Base-by-base conservation (phyloP, 805 yeast species). In the Candida hispaniensis region DNA sequence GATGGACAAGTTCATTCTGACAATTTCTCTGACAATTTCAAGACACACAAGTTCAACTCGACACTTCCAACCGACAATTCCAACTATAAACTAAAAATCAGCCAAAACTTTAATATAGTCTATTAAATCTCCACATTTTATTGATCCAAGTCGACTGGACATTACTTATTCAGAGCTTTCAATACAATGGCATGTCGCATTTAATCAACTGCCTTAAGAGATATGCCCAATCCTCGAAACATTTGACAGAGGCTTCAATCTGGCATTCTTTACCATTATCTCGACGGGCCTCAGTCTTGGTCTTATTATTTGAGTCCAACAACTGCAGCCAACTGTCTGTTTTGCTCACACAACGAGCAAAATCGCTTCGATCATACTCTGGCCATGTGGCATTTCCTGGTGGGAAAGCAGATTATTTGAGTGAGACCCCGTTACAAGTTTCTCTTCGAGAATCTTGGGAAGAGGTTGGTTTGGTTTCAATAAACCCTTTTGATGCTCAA, bases 301-400 rank as follows among this genome's bases (percentile, higher is more conserved):
- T 83, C 0, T 61, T 85, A 11, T 65, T 86, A 14, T 85, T 80
- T 46, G 47, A 48, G 7, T 88, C 91, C 7, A 34, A 32, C 14
- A 34, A 38, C 6, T 93, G 93, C 4, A 93, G 83, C 45, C 28
- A 28, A 3, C 56, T 85, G 12, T 57, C 88, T 26, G 93, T 82
- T 18, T 62, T 86, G 3, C 56, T 86, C 33, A 86, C 96, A 1
- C 75, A 79, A 46, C 58, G 97, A 42, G 74, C 93, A 3, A 63
- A 78, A 30, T 62, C 66, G 21, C 61, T 88, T 47, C 63, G 73
- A 30, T 71, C 71, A 35, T 86, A 85, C 58, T 79, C 91, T 0
- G 95, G 96, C 4, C 94, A 86, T 53, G 79, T 80, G 5, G 82
- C 95, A 2, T 62, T 86, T 6, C 97, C 97, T 4, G 97, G 97